Evolutionary conservation across 2,329 filamentous ascomycete genomes (phyloP).

Genomic region (Sporothrix brunneoviolacea): DNA sequence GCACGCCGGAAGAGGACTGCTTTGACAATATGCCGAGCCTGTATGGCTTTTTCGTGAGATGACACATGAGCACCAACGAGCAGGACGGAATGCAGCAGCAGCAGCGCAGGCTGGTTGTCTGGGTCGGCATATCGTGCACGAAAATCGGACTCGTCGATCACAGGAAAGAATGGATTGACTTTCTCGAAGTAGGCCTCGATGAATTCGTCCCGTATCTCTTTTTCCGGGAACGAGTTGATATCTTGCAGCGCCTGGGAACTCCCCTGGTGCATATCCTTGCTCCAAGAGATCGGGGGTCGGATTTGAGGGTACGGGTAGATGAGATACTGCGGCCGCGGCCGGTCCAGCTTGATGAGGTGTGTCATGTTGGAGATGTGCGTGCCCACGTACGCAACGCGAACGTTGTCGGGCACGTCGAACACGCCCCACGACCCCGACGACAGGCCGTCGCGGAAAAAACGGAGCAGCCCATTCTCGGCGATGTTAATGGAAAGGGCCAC

Average conservation of each 20-base stretch:
- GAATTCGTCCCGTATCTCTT: constrained; percentile 14
- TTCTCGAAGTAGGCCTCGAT: constrained; percentile 14
- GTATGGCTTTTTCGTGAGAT: background rate
- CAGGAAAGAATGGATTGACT: constrained; percentile 14
- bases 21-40: constrained; percentile 11
- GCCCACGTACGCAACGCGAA: constrained; percentile 10
- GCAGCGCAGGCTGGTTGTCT: constrained; percentile 4
- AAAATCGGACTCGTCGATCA: constrained; percentile 14
- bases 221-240: constrained; percentile 13
- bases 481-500: constrained; percentile 12
- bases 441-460: constrained; percentile 14
- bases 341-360: constrained; percentile 13
- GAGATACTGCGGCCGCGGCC: constrained; percentile 10
- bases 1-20: constrained; percentile 10
- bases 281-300: constrained; percentile 8
- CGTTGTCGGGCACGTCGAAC: constrained; percentile 8
- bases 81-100: constrained; percentile 10
- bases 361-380: constrained; percentile 14
- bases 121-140: constrained; percentile 9
- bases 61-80: constrained; percentile 13
- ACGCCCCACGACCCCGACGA: constrained; percentile 8
- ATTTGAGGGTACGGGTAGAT: constrained; percentile 14
- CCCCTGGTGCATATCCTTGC: too few relatives aligned
- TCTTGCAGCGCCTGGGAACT: too few relatives aligned
- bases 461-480: constrained; percentile 11